A percentile compares a stretch with the other conserved stretches of the same genome.
Evolutionary conservation across 768 basidiomycete species (phyloP).

Genomic region (Lentinula sp.): DNA sequence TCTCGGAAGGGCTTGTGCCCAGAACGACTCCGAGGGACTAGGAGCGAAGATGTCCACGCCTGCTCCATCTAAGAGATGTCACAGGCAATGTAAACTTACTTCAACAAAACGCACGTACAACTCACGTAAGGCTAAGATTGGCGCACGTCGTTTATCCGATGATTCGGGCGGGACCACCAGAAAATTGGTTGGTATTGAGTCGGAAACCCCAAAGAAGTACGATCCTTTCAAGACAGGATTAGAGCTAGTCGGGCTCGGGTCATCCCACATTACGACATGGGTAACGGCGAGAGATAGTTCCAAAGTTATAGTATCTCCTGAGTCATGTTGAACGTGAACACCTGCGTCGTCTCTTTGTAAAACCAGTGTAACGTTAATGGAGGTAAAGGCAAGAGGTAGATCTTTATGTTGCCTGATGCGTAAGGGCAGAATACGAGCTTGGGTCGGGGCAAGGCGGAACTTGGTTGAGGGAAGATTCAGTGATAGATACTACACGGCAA

Average conservation of each 20-base stretch:
- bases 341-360: slow-evolving; percentile 8
- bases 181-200: slow-evolving; percentile 48
- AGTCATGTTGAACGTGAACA: not conserved
- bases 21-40: slow-evolving; percentile 34
- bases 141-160: slow-evolving; percentile 17
- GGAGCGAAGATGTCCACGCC: slow-evolving; percentile 61
- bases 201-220: slow-evolving; percentile 47
- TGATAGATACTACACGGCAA: slow-evolving; percentile 19
- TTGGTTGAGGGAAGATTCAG: slow-evolving; percentile 20
- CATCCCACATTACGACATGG: slow-evolving; percentile 39
- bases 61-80: slow-evolving; percentile 61
- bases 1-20: slow-evolving; percentile 56
- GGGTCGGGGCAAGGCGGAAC: slow-evolving; percentile 49
- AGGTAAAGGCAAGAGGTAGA: slow-evolving; percentile 27
- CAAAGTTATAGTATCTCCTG: slow-evolving; percentile 5
- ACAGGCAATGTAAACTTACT: not conserved
- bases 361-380: slow-evolving; percentile 26
- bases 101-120: slow-evolving; percentile 5
- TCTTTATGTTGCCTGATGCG: slow-evolving; percentile 40
- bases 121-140: slow-evolving; percentile 63
- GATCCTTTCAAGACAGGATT: slow-evolving; percentile 42
- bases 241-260: slow-evolving; percentile 3
- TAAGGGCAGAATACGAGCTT: slow-evolving; percentile 57
- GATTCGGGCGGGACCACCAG: slow-evolving; percentile 47
- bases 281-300: slow-evolving; percentile 31